A percentile compares a stretch with the other conserved stretches of the same genome.
phyloP scores from a whole-genome alignment of 2,329 filamentous ascomycete genomes.

The Neofusicoccum kwambonambiense region DNA sequence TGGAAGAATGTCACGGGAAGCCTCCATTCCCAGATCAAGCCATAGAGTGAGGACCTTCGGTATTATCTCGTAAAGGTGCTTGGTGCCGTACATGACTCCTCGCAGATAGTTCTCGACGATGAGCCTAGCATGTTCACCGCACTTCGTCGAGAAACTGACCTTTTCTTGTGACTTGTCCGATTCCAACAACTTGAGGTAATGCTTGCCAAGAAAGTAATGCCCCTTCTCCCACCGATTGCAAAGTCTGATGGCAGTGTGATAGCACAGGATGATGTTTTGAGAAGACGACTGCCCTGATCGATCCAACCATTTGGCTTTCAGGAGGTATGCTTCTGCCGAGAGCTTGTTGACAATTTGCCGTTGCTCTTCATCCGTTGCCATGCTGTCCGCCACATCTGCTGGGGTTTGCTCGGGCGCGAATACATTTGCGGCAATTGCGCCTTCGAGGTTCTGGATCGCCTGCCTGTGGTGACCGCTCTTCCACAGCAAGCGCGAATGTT shows the following conservation, averaged over 20 bases:
- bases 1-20: slow-evolving; percentile 47
- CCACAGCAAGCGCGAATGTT: slow-evolving; percentile 91
- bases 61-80: slow-evolving; percentile 93
- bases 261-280: slow-evolving; percentile 73
- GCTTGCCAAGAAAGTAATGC: slow-evolving; percentile 93
- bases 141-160: slow-evolving; percentile 55
- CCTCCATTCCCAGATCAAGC: slow-evolving; percentile 82
- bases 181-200: slow-evolving; percentile 95
- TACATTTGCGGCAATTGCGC: slow-evolving; percentile 78
- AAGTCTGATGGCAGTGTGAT: slow-evolving; percentile 75
- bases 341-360: slow-evolving; percentile 55
- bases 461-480: slow-evolving; percentile 90
- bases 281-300: slow-evolving; percentile 90
- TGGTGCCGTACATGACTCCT: slow-evolving; percentile 83
- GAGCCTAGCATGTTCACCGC: slow-evolving; percentile 80
- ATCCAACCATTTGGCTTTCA: slow-evolving; percentile 96
- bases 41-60: slow-evolving; percentile 90
- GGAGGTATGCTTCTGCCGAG: slow-evolving; percentile 75
- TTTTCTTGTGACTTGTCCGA: slow-evolving; percentile 76
- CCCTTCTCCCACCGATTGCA: slow-evolving; percentile 84
- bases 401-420: slow-evolving; percentile 50
- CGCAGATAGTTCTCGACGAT: slow-evolving; percentile 93
- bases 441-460: slow-evolving; percentile 86
- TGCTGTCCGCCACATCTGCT: background rate
- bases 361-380: slow-evolving; percentile 29